Base-by-base conservation (phyloP, 192 early-diverging fungal genomes). In the Backusella morwellensis region DNA sequence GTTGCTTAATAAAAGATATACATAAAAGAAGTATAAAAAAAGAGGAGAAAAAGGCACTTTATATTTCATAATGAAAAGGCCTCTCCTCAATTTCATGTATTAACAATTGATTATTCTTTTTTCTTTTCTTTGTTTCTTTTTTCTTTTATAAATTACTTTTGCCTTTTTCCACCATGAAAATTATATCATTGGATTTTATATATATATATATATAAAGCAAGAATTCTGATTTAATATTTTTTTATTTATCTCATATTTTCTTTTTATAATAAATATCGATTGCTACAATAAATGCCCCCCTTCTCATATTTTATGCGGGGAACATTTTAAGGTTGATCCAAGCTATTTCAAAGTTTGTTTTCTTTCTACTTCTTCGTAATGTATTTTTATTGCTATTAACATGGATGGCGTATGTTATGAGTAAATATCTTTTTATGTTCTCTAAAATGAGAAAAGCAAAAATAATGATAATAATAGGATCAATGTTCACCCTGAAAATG, bases 241-340 rank as follows among this genome's bases (percentile, higher is more conserved):
- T 21, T 63, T 7, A 6, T 63, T 29, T 14, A 23, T 63, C n/a
- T 63, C 56, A 29, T 29, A 26, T 29, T 63, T 29, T 63, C 21
- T 26, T 59, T 59, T 26, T 26, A 29, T 63, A 63, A 63, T 12
- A 14, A 63, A 63, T 12, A 63, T n/a, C 19, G 6, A 50, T 50
- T 50, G 1, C 6, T 6, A n/a, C 19, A 63, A 63, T 29, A 63
- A 63, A 59, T 26, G 54, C 23, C 23, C 38, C 56, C 56, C 29
- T 63, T 63, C 56, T 63, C 56, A 63, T 63, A 63, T 29, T 63
- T 63, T 63, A 63, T 63, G 56, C 56, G 56, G 56, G 56, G 56
- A 63, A 11, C 23, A 11, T 59, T 59, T 59, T 59, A 59, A 59
- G 54, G 21, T 59, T 59, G 54, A 59, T 63, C 56, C 26, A 63